phyloP scores from a whole-genome alignment of 192 early-diverging fungal species.

The Backusella macrospora region DNA sequence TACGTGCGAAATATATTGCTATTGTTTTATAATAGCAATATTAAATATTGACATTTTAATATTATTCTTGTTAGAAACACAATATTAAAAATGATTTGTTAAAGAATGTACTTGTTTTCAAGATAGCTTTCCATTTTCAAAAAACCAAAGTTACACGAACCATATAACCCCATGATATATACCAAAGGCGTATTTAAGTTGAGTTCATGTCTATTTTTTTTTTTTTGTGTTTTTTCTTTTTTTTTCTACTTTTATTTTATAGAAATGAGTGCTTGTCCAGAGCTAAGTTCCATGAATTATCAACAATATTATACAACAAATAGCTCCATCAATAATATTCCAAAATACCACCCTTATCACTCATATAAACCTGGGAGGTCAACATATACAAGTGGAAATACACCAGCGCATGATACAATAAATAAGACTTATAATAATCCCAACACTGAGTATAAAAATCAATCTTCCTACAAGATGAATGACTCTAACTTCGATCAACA shows the following conservation, averaged over 20 bases:
- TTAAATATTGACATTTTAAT: neutral
- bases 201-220: constrained; percentile 4
- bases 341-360: neutral
- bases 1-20: neutral
- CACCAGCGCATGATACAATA: neutral
- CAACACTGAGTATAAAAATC: neutral
- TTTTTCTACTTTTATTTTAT: neutral
- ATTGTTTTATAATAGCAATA: neutral
- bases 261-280: constrained; percentile 20
- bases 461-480: neutral
- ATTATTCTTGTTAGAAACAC: neutral
- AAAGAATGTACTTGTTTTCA: neutral
- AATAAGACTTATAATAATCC: neutral
- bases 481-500: neutral
- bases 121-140: neutral
- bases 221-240: constrained; percentile 12
- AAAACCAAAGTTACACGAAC: neutral
- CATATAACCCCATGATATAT: neutral
- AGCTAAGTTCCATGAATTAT: constrained; percentile 11
- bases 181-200: constrained; percentile 10
- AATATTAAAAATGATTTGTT: neutral
- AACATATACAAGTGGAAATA: constrained; percentile 2
- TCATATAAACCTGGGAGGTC: constrained; percentile 1
- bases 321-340: neutral
- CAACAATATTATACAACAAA: constrained; percentile 11